Base-by-base conservation (phyloP, 352 stramenopile species). In the Globisporangium okanoganense region DNA sequence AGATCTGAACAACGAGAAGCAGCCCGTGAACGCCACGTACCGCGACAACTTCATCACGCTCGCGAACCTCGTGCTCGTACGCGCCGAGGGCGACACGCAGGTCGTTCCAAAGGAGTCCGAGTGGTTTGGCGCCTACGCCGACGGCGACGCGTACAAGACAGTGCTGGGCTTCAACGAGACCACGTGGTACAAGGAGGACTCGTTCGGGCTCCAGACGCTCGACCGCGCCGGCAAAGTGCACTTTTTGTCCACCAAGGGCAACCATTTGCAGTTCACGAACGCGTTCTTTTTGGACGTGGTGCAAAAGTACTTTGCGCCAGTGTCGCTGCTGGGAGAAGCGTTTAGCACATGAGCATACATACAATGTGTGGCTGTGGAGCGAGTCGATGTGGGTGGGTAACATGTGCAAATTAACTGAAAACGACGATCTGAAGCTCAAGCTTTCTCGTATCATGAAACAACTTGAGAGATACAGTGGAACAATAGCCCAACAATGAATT, bases 141-240 rank as follows among this genome's bases (percentile, higher is more conserved):
- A 98, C 66, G 80, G 75, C 31, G 57, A 82, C 40, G 73, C 88
- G 51, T 87, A 85, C 64, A 73, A 78, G 49, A 61, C 59, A 0
- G 71, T 98, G 20, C 69, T 97, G 24, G 69, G 68, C 25, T 96
- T 96, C 66, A 97, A 97, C 62, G 82, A 98, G 70, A 98, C 95
- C 22, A 76, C 76, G 38, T 98, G 93, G 92, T 98, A 98, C 66
- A 48, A 72, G 24, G 66, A 93, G 36, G 92, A 98, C 69, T 79
- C 87, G 27, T 98, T 98, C 66, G 95, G 95, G 9, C 67, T 98
- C 10, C 68, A 82, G 49, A 97, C 92, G 5, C 75, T 97, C 14
- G 69, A 97, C 66, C 62, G 82, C 41, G 76, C 73, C 0, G 90
- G 87, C 50, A 98, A 97, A 64, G 88, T 98, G 53, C 75, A 92